These are phyloP conservation scores for Chlamydomonas sphaeroides DNA, from an alignment of 139 green algal genomes.

Conservation along the genomic window DNA sequence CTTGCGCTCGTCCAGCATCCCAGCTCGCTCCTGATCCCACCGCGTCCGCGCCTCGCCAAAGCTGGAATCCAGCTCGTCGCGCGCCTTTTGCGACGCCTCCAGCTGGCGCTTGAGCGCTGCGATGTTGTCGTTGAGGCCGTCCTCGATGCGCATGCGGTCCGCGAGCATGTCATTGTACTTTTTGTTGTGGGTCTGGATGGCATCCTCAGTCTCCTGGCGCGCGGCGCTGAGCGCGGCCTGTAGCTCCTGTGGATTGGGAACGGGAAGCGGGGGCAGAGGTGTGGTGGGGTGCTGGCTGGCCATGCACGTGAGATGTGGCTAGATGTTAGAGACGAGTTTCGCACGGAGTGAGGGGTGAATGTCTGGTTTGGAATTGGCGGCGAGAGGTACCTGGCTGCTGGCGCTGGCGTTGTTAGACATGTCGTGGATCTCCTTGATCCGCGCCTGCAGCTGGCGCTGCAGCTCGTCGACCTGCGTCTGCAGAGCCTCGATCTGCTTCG, in stretches of 20 bases:
- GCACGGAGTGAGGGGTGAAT: too few relatives aligned
- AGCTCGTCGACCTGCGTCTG: slow-evolving; percentile 56
- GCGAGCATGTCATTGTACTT: slow-evolving; percentile 75
- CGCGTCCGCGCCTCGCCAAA: not conserved
- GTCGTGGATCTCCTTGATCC: slow-evolving; percentile 53
- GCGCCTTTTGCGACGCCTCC: not conserved
- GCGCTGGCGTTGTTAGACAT: slow-evolving; percentile 38
- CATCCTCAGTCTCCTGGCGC: slow-evolving; percentile 63
- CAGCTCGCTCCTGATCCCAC: slow-evolving; percentile 39
- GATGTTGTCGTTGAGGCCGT: slow-evolving; percentile 46
- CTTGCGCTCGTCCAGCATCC: slow-evolving; percentile 28
- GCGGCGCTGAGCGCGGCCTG: slow-evolving; percentile 45
- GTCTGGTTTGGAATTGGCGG: too few relatives aligned
- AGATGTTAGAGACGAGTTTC: too few relatives aligned
- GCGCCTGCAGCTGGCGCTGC: slow-evolving; percentile 54
- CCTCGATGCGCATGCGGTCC: slow-evolving; percentile 52
- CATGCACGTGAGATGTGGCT: too few relatives aligned
- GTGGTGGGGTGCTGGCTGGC: too few relatives aligned
- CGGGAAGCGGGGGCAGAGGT: too few relatives aligned
- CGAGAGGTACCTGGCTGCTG: slow-evolving; percentile 47
- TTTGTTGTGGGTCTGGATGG: slow-evolving; percentile 60
- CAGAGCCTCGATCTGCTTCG: slow-evolving; percentile 52
- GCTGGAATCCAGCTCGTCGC: slow-evolving; percentile 9
- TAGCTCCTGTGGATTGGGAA: slow-evolving; percentile 50
- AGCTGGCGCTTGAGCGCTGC: slow-evolving; percentile 33